Evolutionary conservation across 495 filamentous ascomycete species (phyloP).

Genomic region (Platismatia glauca): DNA sequence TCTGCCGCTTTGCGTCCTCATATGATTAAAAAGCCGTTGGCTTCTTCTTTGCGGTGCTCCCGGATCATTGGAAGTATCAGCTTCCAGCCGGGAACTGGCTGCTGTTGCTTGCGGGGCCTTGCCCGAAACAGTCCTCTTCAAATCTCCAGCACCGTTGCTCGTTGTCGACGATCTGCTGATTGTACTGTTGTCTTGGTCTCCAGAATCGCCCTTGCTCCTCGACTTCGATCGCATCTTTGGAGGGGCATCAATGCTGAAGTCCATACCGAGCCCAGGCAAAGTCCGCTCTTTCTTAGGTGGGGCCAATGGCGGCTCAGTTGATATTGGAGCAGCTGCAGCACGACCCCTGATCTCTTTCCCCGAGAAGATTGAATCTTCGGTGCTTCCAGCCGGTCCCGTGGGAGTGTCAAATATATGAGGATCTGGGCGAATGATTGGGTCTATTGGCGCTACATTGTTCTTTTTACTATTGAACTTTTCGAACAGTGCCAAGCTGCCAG

Average conservation of each 20-base stretch:
- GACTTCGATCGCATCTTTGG: conserved; percentile 52
- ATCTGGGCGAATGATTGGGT: conserved; percentile 26
- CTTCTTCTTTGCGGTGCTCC: conserved; percentile 69
- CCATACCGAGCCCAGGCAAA: conserved; percentile 44
- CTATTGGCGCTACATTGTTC: conserved; percentile 27
- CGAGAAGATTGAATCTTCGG: conserved; percentile 12
- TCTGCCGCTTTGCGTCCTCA: conserved; percentile 53
- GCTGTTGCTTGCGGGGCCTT: conserved; percentile 57
- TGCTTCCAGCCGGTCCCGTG: conserved; percentile 14
- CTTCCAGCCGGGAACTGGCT: conserved; percentile 29
- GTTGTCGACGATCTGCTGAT: conserved; percentile 32
- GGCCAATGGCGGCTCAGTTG: conserved; percentile 55
- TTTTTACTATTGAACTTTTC: conserved; percentile 48
- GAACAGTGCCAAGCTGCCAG: conserved; percentile 46
- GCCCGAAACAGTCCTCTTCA: conserved; percentile 81
- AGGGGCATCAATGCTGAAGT: conserved; percentile 47
- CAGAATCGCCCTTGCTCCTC: conserved; percentile 40
- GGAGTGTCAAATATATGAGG: conserved; percentile 32
- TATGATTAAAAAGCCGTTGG: conserved; percentile 65
- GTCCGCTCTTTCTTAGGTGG: conserved; percentile 54
- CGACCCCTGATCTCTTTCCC: conserved; percentile 14
- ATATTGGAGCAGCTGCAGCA: conserved; percentile 6
- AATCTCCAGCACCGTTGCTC: conserved; percentile 37
- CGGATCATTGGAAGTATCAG: conserved; percentile 43
- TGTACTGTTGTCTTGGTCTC: conserved; percentile 34